Conservation (phyloP, 257 asterid genomes). For the Penstemon newberryi region DNA sequence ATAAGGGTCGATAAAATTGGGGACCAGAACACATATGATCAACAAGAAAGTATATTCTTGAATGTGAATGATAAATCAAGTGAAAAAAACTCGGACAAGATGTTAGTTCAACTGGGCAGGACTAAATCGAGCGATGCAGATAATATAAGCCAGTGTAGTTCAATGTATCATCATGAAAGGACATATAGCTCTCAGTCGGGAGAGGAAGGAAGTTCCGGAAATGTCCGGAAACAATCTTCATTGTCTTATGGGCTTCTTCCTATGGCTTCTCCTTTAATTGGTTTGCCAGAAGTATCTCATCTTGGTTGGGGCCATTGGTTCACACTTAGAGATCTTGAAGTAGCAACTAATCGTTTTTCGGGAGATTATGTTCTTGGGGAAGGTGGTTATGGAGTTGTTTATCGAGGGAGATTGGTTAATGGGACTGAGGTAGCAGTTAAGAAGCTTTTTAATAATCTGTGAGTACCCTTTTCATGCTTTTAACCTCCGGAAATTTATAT, state of each 20-base stretch:
- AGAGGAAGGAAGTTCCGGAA: slow-evolving; percentile 86
- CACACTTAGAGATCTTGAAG: slow-evolving; percentile 89
- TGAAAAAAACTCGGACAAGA: slow-evolving; percentile 62
- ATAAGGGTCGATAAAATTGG: slow-evolving; percentile 71
- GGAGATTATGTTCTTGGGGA: slow-evolving; percentile 77
- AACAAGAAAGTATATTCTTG: slow-evolving; percentile 49
- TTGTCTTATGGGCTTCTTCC: slow-evolving; percentile 55
- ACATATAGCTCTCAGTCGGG: slow-evolving; percentile 86
- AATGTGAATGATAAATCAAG: slow-evolving; percentile 61
- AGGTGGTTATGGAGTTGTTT: slow-evolving; percentile 97
- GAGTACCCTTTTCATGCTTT: slow-evolving; percentile 40
- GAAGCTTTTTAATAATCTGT: slow-evolving; percentile 93
- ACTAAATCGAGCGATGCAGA: slow-evolving; percentile 79
- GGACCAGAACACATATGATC: slow-evolving; percentile 44
- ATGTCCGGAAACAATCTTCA: slow-evolving; percentile 57
- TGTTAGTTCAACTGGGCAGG: slow-evolving; percentile 69
- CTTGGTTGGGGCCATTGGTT: slow-evolving; percentile 99
- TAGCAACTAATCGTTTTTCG: slow-evolving; percentile 79
- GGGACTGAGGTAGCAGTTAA: slow-evolving; percentile 93
- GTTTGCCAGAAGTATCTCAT: slow-evolving; percentile 92
- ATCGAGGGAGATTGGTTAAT: slow-evolving; percentile 71
- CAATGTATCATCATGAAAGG: slow-evolving; percentile 64
- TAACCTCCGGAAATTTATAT: background rate
- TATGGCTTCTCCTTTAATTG: slow-evolving; percentile 81
- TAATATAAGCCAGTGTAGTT: slow-evolving; percentile 80